Evolutionary conservation across 768 basidiomycete species (phyloP), one percentile per base, ranked within the genome.

Genomic region (Floccularia luteovirens): DNA sequence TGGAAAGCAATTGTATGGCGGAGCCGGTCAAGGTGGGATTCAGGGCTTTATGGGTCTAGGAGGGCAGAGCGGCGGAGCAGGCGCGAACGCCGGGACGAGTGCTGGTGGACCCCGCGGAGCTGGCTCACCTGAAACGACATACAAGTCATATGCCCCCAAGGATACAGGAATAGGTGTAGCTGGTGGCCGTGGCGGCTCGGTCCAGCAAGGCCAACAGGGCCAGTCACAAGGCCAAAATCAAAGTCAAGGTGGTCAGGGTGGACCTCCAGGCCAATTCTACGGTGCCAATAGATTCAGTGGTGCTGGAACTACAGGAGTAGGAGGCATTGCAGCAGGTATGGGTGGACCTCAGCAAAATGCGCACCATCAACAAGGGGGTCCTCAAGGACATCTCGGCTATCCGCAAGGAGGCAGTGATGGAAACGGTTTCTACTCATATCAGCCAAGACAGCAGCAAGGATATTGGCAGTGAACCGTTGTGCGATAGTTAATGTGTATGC

Each of bases 61-160:
- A 17, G 61, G 62, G 21, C 70, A 70, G 41, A 67, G 73, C 41
- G 59, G 57, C 0, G 57, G 60, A 0, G 60, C 66, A 33, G 55
- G 64, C 31, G 57, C 57, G 12, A 64, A 57, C 1, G 61, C 66
- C 46, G 58, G 69, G 0, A 54, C 63, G 14, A 62, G 58, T 43
- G 55, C 69, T 16, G 63, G 69, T 25, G 79, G 72, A 3, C 72
- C 73, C 8, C 61, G 72, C 11, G 66, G 68, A 14, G 74, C 70
- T 24, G 65, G 68, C 11, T 85, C 83, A 4, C 84, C 85, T 1
- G 86, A 88, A 58, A 63, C 76, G 5, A 62, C 81, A 12, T 88
- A 85, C 62, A 88, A 89, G 54, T 79, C 82, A 8, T 88, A 87
- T 52, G 74, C 72, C 3, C 64, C 70, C 8, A 84, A 85, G 64